phyloP scores from a whole-genome alignment of 495 filamentous ascomycete genomes.

The Penicillium angulare region DNA sequence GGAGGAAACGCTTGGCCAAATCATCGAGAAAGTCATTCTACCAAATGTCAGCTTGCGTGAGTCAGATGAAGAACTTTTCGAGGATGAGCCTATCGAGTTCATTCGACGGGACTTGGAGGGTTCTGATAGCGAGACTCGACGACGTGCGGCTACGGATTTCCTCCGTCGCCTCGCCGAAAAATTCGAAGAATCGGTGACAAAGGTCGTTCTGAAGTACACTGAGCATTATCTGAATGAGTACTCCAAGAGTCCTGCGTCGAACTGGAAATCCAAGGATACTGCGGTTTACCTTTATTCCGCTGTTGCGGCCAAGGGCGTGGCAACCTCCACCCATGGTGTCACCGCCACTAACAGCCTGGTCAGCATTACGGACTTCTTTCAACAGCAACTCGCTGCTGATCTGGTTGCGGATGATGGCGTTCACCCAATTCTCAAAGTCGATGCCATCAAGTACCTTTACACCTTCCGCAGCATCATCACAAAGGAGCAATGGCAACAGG shows the following conservation, averaged over 20 bases:
- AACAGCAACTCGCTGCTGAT: conserved; percentile 81
- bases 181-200: conserved; percentile 80
- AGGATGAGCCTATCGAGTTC: conserved; percentile 98
- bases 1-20: conserved; percentile 67
- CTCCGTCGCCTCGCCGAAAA: conserved; percentile 80
- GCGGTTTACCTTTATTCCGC: conserved; percentile 93
- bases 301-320: conserved; percentile 84
- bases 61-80: conserved; percentile 91
- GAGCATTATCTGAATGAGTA: conserved; percentile 73
- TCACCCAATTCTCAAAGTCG: conserved; percentile 88
- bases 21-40: conserved; percentile 92
- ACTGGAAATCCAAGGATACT: conserved; percentile 97
- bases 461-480: conserved; percentile 88
- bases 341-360: conserved; percentile 80
- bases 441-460: conserved; percentile 96
- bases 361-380: conserved; percentile 90
- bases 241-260: conserved; percentile 60
- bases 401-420: conserved; percentile 63
- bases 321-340: conserved; percentile 83
- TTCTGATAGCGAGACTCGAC: conserved; percentile 88
- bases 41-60: conserved; percentile 89
- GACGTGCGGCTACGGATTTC: conserved; percentile 92
- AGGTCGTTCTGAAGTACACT: conserved; percentile 77
- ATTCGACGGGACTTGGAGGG: conserved; percentile 95
- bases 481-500: conserved; percentile 81